phyloP scores from a whole-genome alignment of 257 asterid genomes.

The Ocimum tenuiflorum region DNA sequence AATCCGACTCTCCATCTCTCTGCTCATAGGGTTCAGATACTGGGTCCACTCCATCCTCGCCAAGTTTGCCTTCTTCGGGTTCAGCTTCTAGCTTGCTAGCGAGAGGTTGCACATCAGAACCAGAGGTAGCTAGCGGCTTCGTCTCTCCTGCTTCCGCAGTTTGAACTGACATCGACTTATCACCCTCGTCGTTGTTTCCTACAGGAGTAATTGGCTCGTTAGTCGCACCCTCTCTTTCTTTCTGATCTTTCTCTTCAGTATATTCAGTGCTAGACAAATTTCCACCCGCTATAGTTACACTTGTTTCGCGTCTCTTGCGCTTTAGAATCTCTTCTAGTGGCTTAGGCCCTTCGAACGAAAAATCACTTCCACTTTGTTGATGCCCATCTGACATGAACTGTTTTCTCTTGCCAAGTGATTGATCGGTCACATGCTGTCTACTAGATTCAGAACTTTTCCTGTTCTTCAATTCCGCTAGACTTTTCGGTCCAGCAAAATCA shows the following conservation, averaged over 20 bases:
- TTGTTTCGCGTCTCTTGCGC: slow-evolving; percentile 56
- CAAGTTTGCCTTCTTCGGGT: slow-evolving; percentile 41
- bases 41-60: slow-evolving; percentile 36
- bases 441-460: slow-evolving; percentile 35
- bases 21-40: slow-evolving; percentile 46
- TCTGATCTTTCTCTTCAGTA: slow-evolving; percentile 16
- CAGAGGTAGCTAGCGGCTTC: neutral
- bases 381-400: slow-evolving; percentile 29
- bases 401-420: slow-evolving; percentile 64
- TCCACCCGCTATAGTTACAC: slow-evolving; percentile 8
- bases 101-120: slow-evolving; percentile 11
- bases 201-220: slow-evolving; percentile 4
- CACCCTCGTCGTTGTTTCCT: slow-evolving; percentile 19
- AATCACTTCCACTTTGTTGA: slow-evolving; percentile 34
- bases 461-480: slow-evolving; percentile 68
- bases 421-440: slow-evolving; percentile 31
- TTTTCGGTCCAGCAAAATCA: slow-evolving; percentile 61
- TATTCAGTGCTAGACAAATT: slow-evolving; percentile 14
- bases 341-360: slow-evolving; percentile 88
- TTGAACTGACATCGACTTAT: slow-evolving; percentile 23
- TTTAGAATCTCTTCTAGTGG: slow-evolving; percentile 80
- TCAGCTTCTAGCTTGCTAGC: slow-evolving; percentile 36
- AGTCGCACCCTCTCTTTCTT: slow-evolving; percentile 16
- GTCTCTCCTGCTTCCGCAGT: slow-evolving; percentile 24
- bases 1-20: slow-evolving; percentile 44